phyloP scores from a whole-genome alignment of 1,139 yeast species.

The Debaryomyces robertsiae region DNA sequence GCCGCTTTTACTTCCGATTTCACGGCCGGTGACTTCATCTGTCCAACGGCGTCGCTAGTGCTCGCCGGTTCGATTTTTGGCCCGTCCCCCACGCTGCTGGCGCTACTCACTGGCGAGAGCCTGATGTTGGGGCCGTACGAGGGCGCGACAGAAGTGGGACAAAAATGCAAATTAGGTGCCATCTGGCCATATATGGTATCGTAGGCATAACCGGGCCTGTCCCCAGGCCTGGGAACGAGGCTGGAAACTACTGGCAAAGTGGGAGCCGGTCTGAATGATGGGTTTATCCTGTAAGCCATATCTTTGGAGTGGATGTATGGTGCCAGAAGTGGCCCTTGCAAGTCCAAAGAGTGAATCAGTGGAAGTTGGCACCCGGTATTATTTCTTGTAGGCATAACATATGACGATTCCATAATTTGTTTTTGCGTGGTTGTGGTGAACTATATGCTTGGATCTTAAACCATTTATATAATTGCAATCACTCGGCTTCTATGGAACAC shows the following conservation, averaged over 20 bases:
- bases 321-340: slow-evolving; percentile 14
- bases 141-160: slow-evolving; percentile 1
- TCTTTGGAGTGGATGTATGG: background rate
- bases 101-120: background rate
- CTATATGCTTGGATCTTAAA: background rate
- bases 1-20: background rate
- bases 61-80: background rate
- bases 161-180: slow-evolving; percentile 1
- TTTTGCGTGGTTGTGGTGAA: background rate
- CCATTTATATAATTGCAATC: slow-evolving; percentile 9
- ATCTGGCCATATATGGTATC: background rate
- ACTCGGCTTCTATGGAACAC: slow-evolving; percentile 8
- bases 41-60: background rate
- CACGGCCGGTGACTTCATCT: no score
- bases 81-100: background rate
- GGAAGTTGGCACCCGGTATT: slow-evolving; percentile 23
- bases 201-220: background rate
- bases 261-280: background rate
- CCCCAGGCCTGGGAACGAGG: no score
- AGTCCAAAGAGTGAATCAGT: slow-evolving; percentile 32
- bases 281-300: slow-evolving; percentile 1
- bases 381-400: slow-evolving; percentile 10
- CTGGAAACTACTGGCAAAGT: background rate
- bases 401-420: slow-evolving; percentile 11
- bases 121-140: background rate